These are phyloP conservation scores for Arthrobotrys entomopaga DNA, from an alignment of 2,329 filamentous ascomycete genomes.

Conservation along the genomic window DNA sequence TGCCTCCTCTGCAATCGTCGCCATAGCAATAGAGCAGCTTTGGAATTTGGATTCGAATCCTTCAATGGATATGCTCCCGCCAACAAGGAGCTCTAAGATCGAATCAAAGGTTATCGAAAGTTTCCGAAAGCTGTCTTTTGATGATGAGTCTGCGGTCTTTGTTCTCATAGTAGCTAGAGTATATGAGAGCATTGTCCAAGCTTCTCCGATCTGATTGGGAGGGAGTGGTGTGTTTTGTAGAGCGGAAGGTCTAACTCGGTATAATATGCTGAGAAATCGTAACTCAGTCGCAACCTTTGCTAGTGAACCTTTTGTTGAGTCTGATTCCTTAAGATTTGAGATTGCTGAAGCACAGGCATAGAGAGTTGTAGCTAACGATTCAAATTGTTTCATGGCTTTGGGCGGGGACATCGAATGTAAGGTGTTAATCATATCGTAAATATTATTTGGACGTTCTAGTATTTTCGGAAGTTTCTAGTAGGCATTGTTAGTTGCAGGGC, in stretches of 20 bases:
- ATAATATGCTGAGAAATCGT: slow-evolving; percentile 29
- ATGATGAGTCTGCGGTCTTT: slow-evolving; percentile 14
- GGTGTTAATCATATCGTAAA: slow-evolving; percentile 29
- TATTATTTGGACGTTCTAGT: slow-evolving; percentile 28
- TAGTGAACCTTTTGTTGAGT: neutral
- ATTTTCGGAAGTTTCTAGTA: slow-evolving; percentile 39
- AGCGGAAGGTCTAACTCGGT: slow-evolving; percentile 25
- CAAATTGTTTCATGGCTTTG: slow-evolving; percentile 44
- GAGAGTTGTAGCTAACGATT: slow-evolving; percentile 30
- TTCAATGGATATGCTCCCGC: slow-evolving; percentile 15
- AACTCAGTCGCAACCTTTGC: slow-evolving; percentile 24
- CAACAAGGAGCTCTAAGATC: slow-evolving; percentile 25
- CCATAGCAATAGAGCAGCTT: slow-evolving; percentile 28
- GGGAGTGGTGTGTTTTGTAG: slow-evolving; percentile 20
- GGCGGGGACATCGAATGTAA: slow-evolving; percentile 17
- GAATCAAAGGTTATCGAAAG: slow-evolving; percentile 12
- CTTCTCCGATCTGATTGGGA: slow-evolving; percentile 22
- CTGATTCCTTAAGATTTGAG: slow-evolving; percentile 27
- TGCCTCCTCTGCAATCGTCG: slow-evolving; percentile 31
- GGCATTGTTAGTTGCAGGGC: neutral
- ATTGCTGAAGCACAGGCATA: slow-evolving; percentile 40
- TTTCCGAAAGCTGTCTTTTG: slow-evolving; percentile 31
- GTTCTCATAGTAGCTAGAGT: slow-evolving; percentile 25
- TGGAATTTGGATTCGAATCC: slow-evolving; percentile 46
- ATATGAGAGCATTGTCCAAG: slow-evolving; percentile 40